These are phyloP conservation scores for Cystobasidium sp. DNA, from an alignment of 1,284 basidiomycete genomes.

Conservation along the genomic window DNA sequence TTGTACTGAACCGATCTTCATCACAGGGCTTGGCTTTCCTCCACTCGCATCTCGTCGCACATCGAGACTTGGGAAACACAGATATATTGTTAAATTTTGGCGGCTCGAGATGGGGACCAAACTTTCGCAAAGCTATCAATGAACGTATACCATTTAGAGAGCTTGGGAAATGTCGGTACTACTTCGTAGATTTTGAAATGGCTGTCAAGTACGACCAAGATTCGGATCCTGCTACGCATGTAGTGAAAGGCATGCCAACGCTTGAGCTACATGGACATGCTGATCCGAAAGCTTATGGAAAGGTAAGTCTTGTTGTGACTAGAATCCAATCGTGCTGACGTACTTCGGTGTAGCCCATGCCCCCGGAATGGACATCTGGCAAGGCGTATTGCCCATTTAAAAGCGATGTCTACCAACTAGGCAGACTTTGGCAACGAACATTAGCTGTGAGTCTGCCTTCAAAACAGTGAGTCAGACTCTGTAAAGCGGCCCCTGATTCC, in stretches of 20 bases:
- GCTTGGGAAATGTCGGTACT: neutral
- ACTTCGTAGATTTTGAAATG: conserved; percentile 11
- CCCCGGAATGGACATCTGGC: neutral
- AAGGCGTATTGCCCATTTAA: neutral
- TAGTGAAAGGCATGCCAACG: neutral
- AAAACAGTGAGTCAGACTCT: neutral
- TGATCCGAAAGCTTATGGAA: neutral
- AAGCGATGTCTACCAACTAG: conserved; percentile 4
- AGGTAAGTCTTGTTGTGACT: neutral
- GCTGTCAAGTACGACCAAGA: neutral
- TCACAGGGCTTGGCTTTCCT: neutral
- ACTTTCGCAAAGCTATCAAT: neutral
- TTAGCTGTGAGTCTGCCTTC: neutral
- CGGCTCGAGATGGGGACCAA: neutral
- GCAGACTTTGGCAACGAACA: neutral
- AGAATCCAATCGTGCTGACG: neutral
- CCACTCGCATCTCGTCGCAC: neutral
- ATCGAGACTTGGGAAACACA: neutral
- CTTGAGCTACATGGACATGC: neutral
- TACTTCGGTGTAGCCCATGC: neutral
- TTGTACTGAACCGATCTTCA: neutral
- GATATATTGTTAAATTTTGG: conserved; percentile 8
- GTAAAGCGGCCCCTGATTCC: neutral
- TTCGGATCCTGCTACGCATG: neutral
- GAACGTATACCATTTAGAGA: neutral